Conservation (phyloP, 2,329 filamentous ascomycete genomes). For the Proliferodiscus dingleyae region DNA sequence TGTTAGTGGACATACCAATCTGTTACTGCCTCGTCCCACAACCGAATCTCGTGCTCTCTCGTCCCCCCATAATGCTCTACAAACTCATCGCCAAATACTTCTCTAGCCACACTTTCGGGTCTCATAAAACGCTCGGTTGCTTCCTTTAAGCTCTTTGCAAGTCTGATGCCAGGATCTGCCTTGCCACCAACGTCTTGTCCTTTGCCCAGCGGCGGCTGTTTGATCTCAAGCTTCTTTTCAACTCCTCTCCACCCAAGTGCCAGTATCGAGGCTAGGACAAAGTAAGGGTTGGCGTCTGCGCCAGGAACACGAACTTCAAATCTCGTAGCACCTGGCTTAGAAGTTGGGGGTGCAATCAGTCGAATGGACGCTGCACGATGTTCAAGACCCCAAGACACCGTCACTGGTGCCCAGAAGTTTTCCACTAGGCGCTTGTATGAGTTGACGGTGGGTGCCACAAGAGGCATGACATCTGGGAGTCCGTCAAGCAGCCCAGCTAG, state of each 20-base stretch:
- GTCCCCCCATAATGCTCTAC: conserved; percentile 94
- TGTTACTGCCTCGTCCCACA: conserved; percentile 95
- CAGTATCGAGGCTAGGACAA: conserved; percentile 80
- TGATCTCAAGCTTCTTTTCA: conserved; percentile 83
- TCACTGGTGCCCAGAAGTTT: conserved; percentile 98
- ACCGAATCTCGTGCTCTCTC: conserved; percentile 79
- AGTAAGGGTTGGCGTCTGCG: conserved; percentile 88
- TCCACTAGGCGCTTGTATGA: conserved; percentile 97
- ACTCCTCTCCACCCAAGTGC: conserved; percentile 87
- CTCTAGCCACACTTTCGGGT: conserved; percentile 79
- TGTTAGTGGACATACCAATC: conserved; percentile 76
- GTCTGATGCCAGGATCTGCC: conserved; percentile 65
- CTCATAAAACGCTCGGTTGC: conserved; percentile 74
- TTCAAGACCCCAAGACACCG: conserved; percentile 94
- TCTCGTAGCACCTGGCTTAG: conserved; percentile 78
- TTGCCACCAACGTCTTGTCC: conserved; percentile 74
- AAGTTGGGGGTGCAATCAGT: conserved; percentile 81
- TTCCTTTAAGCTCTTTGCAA: conserved; percentile 82
- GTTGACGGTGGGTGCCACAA: conserved; percentile 92
- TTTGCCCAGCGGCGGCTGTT: conserved; percentile 76
- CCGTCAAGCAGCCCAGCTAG: conserved; percentile 85
- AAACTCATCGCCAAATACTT: conserved; percentile 91
- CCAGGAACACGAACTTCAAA: conserved; percentile 92
- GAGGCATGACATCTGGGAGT: conserved; percentile 90
- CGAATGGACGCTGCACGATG: conserved; percentile 90